Evolutionary conservation across 306 rosid species (phyloP).

Genomic region (Sechiopsis laciniata): DNA sequence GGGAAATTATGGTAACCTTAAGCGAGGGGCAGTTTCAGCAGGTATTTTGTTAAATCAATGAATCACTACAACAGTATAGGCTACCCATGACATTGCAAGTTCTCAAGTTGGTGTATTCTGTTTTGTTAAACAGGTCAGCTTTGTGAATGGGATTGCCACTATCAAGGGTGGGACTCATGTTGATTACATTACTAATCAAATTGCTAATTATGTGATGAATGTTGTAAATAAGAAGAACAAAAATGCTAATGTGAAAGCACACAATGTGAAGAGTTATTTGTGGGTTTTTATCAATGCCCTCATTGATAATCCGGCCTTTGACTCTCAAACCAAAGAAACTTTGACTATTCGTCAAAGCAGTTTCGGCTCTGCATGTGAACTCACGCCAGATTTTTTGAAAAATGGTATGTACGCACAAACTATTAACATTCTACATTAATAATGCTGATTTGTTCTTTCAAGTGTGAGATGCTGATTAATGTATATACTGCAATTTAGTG

Average conservation of each 20-base stretch:
- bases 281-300: conserved; percentile 96
- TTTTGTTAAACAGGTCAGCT: conserved; percentile 62
- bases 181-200: conserved; percentile 71
- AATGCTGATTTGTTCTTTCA: not conserved
- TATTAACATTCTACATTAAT: not conserved
- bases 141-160: conserved; percentile 76
- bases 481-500: conserved; percentile 33
- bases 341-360: conserved; percentile 71
- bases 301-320: conserved; percentile 93
- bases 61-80: too few relatives aligned
- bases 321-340: conserved; percentile 94
- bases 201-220: conserved; percentile 64
- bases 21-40: conserved; percentile 96
- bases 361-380: conserved; percentile 84
- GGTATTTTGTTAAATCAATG: conserved; percentile 30
- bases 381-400: conserved; percentile 62
- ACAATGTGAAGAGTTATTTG: conserved; percentile 78
- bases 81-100: not conserved
- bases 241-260: conserved; percentile 84
- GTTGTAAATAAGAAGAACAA: conserved; percentile 85
- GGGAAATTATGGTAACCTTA: conserved; percentile 83
- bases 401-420: conserved; percentile 46
- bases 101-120: not conserved
- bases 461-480: not conserved
- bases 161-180: conserved; percentile 98